Evolutionary conservation across 495 filamentous ascomycete species (phyloP).

Genomic region (Aspergillus indologenus): DNA sequence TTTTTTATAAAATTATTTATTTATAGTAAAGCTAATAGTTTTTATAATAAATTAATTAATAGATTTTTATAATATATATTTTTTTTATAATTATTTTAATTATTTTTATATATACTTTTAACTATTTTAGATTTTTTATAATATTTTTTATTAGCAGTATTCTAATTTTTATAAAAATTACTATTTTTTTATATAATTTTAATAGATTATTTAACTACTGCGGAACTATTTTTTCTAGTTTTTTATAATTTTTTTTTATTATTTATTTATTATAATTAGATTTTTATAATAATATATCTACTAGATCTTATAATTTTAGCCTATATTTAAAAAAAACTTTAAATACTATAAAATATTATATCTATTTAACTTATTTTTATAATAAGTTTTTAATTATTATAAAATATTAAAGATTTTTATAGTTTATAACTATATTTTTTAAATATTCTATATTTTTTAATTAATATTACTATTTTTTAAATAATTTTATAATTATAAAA

Average conservation of each 20-base stretch:
- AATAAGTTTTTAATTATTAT: background rate
- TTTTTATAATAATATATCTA: slow-evolving; percentile 3
- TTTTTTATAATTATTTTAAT: no score
- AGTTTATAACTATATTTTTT: background rate
- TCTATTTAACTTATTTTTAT: background rate
- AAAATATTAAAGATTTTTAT: slow-evolving; percentile 3
- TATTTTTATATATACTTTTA: no score
- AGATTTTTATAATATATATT: no score
- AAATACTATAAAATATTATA: slow-evolving; percentile 2
- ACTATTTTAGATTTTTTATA: no score
- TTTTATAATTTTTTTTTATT: slow-evolving; percentile 2
- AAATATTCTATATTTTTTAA: background rate
- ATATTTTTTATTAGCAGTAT: no score
- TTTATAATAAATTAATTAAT: no score
- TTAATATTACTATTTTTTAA: background rate
- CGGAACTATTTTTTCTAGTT: background rate
- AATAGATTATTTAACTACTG: no score
- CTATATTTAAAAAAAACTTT: background rate
- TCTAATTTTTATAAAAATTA: no score
- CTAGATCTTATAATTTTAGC: background rate
- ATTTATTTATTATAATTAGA: background rate
- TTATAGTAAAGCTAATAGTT: no score
- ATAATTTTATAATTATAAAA: slow-evolving; percentile 1
- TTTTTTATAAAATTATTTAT: no score
- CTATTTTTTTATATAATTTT: no score